Percentiles rank a stretch among this genome's conserved stretches.
Conservation (phyloP, 768 basidiomycete species). For the Mycena alexandri region DNA sequence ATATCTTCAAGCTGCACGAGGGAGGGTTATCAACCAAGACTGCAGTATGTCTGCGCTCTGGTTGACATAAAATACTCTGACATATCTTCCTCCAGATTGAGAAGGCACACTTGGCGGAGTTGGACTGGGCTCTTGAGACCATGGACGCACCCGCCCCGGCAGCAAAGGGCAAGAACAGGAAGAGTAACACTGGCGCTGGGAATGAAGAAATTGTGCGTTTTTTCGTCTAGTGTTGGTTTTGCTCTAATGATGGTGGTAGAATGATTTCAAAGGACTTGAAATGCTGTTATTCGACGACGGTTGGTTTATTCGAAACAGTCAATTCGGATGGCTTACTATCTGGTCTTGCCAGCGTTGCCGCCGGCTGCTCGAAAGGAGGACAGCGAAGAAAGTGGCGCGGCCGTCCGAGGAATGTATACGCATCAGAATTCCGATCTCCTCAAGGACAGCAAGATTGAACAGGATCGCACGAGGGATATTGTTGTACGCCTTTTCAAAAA, state of each 20-base stretch:
- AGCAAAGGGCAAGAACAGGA: conserved; percentile 48
- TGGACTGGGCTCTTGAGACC: conserved; percentile 86
- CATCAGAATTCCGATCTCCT: conserved; percentile 83
- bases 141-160: conserved; percentile 57
- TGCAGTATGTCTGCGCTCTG: conserved; percentile 60
- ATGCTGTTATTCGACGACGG: conserved; percentile 81
- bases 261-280: conserved; percentile 70
- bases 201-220: conserved; percentile 57
- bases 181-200: conserved; percentile 58
- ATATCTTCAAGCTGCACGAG: conserved; percentile 87
- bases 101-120: conserved; percentile 75
- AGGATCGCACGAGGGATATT: conserved; percentile 67
- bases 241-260: conserved; percentile 46
- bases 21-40: conserved; percentile 78
- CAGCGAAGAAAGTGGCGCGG: conserved; percentile 52
- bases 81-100: conserved; percentile 70
- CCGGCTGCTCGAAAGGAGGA: conserved; percentile 58
- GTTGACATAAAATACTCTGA: background rate
- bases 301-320: conserved; percentile 41
- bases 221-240: background rate
- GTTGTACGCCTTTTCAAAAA: conserved; percentile 37
- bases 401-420: conserved; percentile 76
- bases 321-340: background rate
- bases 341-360: conserved; percentile 52
- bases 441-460: conserved; percentile 75